Percentiles rank a stretch among this genome's conserved stretches.
Evolutionary conservation across 371 early-diverging fungal species (phyloP).

Genomic region (Haplosporangium sp.): DNA sequence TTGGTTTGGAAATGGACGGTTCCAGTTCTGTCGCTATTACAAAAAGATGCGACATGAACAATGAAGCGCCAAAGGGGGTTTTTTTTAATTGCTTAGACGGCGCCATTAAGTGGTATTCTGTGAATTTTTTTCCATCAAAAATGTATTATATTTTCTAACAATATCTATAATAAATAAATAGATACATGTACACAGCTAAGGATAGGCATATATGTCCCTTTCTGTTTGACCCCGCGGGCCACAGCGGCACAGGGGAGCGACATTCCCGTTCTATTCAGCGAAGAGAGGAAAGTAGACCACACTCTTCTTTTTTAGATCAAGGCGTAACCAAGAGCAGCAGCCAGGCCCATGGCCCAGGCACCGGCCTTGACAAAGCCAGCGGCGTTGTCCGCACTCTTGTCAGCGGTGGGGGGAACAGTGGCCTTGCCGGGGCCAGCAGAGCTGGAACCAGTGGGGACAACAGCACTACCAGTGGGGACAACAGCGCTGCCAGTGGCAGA

Average conservation of each 20-base stretch:
- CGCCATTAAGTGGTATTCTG: too few species aligned
- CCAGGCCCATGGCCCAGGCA: constrained; percentile 52
- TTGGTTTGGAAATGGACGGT: too few species aligned
- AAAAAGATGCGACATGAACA: too few species aligned
- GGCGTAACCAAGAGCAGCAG: constrained; percentile 28
- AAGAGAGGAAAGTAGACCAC: background rate
- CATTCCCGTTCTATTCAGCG: background rate
- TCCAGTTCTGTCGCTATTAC: too few species aligned
- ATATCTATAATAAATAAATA: too few species aligned
- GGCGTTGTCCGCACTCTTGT: constrained; percentile 10
- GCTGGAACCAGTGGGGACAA: constrained; percentile 2
- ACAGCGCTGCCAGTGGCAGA: background rate
- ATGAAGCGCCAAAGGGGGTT: too few species aligned
- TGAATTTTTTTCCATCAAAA: too few species aligned
- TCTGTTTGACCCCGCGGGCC: too few species aligned
- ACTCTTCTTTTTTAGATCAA: constrained; percentile 42
- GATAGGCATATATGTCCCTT: too few species aligned
- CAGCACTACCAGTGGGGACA: background rate
- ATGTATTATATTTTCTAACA: too few species aligned
- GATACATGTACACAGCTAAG: too few species aligned
- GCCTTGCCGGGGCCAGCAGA: background rate
- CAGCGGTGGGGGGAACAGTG: constrained; percentile 1
- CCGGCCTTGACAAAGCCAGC: constrained; percentile 30
- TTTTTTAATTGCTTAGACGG: too few species aligned
- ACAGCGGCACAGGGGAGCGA: background rate